Conservation (phyloP, 352 stramenopile species). For the Phytopythium oedochilum region DNA sequence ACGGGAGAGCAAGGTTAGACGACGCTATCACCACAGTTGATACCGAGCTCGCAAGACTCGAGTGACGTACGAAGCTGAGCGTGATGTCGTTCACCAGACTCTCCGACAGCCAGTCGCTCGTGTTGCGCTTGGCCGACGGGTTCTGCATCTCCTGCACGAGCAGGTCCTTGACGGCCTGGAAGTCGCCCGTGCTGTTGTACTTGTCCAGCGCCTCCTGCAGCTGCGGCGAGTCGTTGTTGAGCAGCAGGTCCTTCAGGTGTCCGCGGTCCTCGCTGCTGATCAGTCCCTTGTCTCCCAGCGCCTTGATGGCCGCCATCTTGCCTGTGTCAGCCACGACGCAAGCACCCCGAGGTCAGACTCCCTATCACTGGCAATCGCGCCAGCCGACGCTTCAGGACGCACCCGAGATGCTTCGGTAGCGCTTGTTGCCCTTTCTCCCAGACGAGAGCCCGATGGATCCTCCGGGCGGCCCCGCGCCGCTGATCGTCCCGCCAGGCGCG, state of each 20-base stretch:
- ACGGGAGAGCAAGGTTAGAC: background rate
- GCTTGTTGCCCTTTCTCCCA: slow-evolving; percentile 66
- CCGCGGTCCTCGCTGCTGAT: slow-evolving; percentile 67
- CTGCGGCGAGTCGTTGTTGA: slow-evolving; percentile 74
- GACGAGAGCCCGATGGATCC: slow-evolving; percentile 19
- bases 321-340: too few species aligned
- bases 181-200: slow-evolving; percentile 77
- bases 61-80: slow-evolving; percentile 46
- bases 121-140: slow-evolving; percentile 62
- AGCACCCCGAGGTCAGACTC: background rate
- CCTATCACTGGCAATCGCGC: too few species aligned
- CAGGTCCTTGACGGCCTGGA: slow-evolving; percentile 67
- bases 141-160: slow-evolving; percentile 59
- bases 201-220: slow-evolving; percentile 70
- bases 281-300: slow-evolving; percentile 61
- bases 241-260: slow-evolving; percentile 68
- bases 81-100: slow-evolving; percentile 74
- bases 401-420: slow-evolving; percentile 65
- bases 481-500: slow-evolving; percentile 13
- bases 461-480: slow-evolving; percentile 12
- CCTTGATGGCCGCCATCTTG: slow-evolving; percentile 84
- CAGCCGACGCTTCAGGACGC: background rate
- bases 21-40: background rate
- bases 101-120: slow-evolving; percentile 68
- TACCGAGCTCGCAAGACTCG: background rate